phyloP scores from a whole-genome alignment of 2,329 filamentous ascomycete species.

The Neobulgaria alba region DNA sequence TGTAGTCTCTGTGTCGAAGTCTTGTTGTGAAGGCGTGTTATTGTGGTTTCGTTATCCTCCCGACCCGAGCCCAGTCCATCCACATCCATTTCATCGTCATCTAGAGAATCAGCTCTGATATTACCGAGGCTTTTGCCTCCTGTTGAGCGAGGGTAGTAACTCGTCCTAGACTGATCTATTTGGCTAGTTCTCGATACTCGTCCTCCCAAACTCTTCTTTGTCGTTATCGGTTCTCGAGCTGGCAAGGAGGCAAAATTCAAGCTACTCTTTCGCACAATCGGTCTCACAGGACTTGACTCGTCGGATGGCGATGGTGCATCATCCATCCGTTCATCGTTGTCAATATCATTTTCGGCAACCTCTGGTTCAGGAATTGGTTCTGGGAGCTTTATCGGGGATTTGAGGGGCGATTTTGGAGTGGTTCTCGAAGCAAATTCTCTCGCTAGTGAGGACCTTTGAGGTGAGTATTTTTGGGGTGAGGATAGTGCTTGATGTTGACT shows the following conservation, averaged over 20 bases:
- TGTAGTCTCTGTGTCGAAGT: slow-evolving; percentile 90
- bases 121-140: slow-evolving; percentile 64
- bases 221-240: slow-evolving; percentile 75
- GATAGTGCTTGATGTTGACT: slow-evolving; percentile 7
- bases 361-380: slow-evolving; percentile 1
- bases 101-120: slow-evolving; percentile 34
- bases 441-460: slow-evolving; percentile 8
- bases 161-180: slow-evolving; percentile 61
- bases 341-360: slow-evolving; percentile 8
- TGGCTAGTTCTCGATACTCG: slow-evolving; percentile 71
- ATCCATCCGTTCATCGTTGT: slow-evolving; percentile 31
- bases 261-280: slow-evolving; percentile 81
- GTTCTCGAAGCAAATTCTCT: slow-evolving; percentile 1
- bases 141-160: slow-evolving; percentile 65
- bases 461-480: slow-evolving; percentile 19
- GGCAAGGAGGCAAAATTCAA: slow-evolving; percentile 90
- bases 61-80: slow-evolving; percentile 19
- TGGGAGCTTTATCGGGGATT: slow-evolving; percentile 7
- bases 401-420: slow-evolving; percentile 3
- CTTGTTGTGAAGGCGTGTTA: slow-evolving; percentile 60
- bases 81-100: slow-evolving; percentile 48
- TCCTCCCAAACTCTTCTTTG: slow-evolving; percentile 73
- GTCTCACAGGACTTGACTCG: slow-evolving; percentile 64
- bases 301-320: slow-evolving; percentile 55
- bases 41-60: slow-evolving; percentile 38